Base-by-base conservation (phyloP, 768 basidiomycete genomes). In the Pleurotus platypus region DNA sequence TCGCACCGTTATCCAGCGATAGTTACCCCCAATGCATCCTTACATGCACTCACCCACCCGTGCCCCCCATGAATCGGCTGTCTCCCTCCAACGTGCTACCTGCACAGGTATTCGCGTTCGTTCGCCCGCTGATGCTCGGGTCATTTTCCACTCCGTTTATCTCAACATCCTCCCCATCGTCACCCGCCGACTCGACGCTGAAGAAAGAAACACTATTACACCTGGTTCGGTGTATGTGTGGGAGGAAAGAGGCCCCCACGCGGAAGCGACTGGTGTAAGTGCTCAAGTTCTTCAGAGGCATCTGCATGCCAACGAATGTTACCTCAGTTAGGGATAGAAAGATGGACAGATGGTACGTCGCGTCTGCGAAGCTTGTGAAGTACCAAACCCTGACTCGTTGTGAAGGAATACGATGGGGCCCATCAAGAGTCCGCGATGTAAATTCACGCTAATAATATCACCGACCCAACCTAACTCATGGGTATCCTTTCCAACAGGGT, bases 201-300 rank as follows among this genome's bases (percentile, higher is more conserved):
- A 89, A 59, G 90, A 92, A 69, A 76, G 90, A 54, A 78, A 86
- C 39, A 69, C 81, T 57, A 89, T 92, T 56, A 66, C 78, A n/a
- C 80, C 89, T 6, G 90, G 90, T 16, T 83, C 83, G 50, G 85
- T 91, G 5, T 92, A 89, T 63, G 90, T 92, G 13, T 92, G 90
- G 89, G 90, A 92, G 66, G 90, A 92, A 69, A 78, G 90, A 55
- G 85, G 85, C 0, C 82, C 87, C 40, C 82, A 86, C 57, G 77
- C 85, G 49, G 89, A 89, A 60, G 74, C 87, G 26, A 87, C 86
- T 57, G 87, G 89, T 60, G 87, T 90, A 70, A 67, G 81, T 72
- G 39, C 2, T 49, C 42, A 18, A 55, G 40, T 57, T 38, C 40
- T 20, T 60, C 57, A 35, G 30, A 35, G 30, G 30, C 30, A 11